These are phyloP conservation scores for Exophiala sp. DNA, from an alignment of 2,329 filamentous ascomycete species.

Conservation along the genomic window DNA sequence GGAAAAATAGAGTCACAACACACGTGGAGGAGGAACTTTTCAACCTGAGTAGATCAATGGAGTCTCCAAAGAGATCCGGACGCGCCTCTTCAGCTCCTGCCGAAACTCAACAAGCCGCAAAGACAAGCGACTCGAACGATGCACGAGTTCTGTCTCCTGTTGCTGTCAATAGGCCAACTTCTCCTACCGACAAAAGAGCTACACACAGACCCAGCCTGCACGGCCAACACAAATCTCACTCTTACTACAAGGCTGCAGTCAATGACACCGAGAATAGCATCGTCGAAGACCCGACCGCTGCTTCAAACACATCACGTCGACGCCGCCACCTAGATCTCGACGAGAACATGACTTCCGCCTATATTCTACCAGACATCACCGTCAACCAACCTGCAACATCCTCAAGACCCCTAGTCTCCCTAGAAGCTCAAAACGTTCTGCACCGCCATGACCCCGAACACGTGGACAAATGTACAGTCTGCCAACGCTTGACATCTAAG, in stretches of 20 bases:
- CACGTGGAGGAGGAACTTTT: constrained; percentile 28
- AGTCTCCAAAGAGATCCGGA: constrained; percentile 19
- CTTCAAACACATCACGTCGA: constrained; percentile 48
- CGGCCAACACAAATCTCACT: constrained; percentile 9
- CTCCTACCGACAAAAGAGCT: constrained; percentile 14
- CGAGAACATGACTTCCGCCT: constrained; percentile 60
- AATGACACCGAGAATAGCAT: constrained; percentile 27
- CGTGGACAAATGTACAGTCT: constrained; percentile 55
- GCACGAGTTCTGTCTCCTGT: constrained; percentile 25
- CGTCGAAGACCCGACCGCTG: constrained; percentile 32
- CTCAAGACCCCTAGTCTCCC: constrained; percentile 34
- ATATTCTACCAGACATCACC: constrained; percentile 63
- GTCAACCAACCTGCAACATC: constrained; percentile 35
- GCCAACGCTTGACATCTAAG: constrained; percentile 42
- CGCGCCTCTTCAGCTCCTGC: constrained; percentile 5
- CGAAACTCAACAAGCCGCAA: constrained; percentile 15
- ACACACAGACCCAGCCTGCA: constrained; percentile 5
- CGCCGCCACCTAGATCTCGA: constrained; percentile 46
- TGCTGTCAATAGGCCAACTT: constrained; percentile 9
- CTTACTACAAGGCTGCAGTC: constrained; percentile 18
- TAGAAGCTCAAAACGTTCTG: constrained; percentile 40
- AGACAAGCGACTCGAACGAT: constrained; percentile 24
- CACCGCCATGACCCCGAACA: constrained; percentile 48
- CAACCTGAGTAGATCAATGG: constrained; percentile 26
- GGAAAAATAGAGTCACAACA: constrained; percentile 10